Evolutionary conservation across 2,329 filamentous ascomycete genomes (phyloP), one percentile per base, ranked within the genome.

Genomic region (Fusarium nurragi): DNA sequence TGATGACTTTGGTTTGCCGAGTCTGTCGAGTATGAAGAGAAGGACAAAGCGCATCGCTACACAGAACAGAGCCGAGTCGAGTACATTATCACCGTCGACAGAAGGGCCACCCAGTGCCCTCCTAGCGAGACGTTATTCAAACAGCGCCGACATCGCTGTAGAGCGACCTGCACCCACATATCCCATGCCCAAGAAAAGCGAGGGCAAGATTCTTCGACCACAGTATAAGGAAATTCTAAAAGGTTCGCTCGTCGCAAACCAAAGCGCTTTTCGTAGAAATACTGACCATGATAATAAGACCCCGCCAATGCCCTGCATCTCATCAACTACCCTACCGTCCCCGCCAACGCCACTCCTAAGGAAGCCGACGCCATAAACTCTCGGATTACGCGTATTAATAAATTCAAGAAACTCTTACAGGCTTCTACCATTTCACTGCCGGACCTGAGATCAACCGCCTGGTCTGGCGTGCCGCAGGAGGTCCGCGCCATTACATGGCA

Each of bases 401-500:
- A 98, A 75, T 99, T 99, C 81, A 99, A 99, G 78, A 91, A 90
- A 71, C 92, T 99, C 49, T 83, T 99, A 8, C 95, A 99, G 79
- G 88, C 94, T 21, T 97, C 92, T 37, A 93, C 92, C 2, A 95
- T 99, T 70, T 90, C 93, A 3, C 79, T 98, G 4, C 82, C 90
- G 18, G 94, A 98, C 50, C 83, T 99, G 22, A 87, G 95, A 64
- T 85, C 93, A 56, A 83, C 93, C 28, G 93, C 95, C 26, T 99
- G 96, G 95, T 95, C 94, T 49, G 95, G 95, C 13, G 86, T 98
- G 32, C 96, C 95, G 0, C 90, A 93, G 71, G 96, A 99, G 80
- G 93, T 99, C 18, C 92, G 96, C 54, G 93, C 95, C 47, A 97
- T 99, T 90, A 95, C 94, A n/a, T 99, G 95, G 95, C 94, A 98